Conservation (phyloP, 305 asterid species). For the Ajuga reptans region DNA sequence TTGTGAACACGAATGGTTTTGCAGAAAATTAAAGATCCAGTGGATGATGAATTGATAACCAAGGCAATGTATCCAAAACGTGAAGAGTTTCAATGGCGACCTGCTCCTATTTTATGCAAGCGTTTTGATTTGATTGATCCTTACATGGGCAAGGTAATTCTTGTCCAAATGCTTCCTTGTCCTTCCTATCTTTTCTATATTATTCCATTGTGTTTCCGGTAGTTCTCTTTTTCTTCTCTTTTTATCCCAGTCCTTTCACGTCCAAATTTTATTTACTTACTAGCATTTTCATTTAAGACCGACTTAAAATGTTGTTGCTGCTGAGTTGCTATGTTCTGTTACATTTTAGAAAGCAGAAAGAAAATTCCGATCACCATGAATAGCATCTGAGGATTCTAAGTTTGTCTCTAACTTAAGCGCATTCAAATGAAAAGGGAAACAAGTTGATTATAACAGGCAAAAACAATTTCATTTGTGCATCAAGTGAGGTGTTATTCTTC, state of each 20-base stretch:
- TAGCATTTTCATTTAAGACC: not conserved
- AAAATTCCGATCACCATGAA: not conserved
- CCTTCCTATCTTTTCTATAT: not conserved
- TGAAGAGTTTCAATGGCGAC: slow-evolving; percentile 93
- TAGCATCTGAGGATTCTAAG: not conserved
- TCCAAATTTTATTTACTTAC: not conserved
- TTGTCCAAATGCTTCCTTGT: not conserved
- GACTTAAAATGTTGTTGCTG: not conserved
- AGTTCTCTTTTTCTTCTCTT: not conserved
- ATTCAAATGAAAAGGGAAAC: not conserved
- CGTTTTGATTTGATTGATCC: slow-evolving; percentile 93
- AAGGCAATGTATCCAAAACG: slow-evolving; percentile 59
- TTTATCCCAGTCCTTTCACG: not conserved
- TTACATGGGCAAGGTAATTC: slow-evolving; percentile 84
- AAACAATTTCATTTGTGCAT: not conserved
- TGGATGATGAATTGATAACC: slow-evolving; percentile 38
- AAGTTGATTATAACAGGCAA: not conserved
- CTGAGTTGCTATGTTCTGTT: not conserved
- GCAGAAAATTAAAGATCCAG: slow-evolving; percentile 43
- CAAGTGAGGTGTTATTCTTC: not conserved
- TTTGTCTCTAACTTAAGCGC: not conserved
- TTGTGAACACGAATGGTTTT: slow-evolving; percentile 18
- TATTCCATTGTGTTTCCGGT: not conserved
- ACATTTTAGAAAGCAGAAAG: not conserved
- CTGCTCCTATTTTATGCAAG: slow-evolving; percentile 89